phyloP scores from a whole-genome alignment of 2,329 filamentous ascomycete species.

The Pseudogymnoascus destructans region DNA sequence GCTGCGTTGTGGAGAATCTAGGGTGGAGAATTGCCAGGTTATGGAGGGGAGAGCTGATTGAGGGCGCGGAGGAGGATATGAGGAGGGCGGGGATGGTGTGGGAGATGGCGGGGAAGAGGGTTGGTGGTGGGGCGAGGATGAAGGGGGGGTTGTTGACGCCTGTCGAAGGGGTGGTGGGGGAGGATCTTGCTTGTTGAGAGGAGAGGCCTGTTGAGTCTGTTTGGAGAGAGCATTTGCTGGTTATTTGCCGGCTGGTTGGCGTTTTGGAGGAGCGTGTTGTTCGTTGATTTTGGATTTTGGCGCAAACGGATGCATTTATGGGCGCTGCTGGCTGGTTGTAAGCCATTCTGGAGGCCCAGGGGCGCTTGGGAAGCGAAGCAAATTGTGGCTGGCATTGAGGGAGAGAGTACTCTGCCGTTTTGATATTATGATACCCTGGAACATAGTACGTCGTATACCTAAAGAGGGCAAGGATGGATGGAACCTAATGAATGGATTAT shows the following conservation, averaged over 20 bases:
- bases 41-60: constrained; percentile 41
- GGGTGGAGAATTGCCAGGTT: constrained; percentile 50
- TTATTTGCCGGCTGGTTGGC: neutral
- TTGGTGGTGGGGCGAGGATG: neutral
- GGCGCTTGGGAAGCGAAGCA: neutral
- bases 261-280: neutral
- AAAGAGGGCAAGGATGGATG: neutral
- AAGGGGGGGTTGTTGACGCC: neutral
- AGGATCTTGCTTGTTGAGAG: neutral
- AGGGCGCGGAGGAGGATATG: constrained; percentile 50
- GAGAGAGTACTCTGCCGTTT: neutral
- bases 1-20: constrained; percentile 50
- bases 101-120: constrained; percentile 18
- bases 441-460: neutral
- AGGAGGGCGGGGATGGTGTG: constrained; percentile 37
- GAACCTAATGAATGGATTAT: neutral
- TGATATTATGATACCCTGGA: neutral
- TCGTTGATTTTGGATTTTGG: neutral
- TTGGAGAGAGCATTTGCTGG: too few relatives aligned
- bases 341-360: too few relatives aligned
- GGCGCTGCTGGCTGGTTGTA: neutral
- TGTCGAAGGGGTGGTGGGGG: neutral
- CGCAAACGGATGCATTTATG: neutral
- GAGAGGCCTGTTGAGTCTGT: too few relatives aligned
- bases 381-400: neutral